Evolutionary conservation across 2,329 filamentous ascomycete genomes (phyloP), one percentile per base, ranked within the genome.

Genomic region (Pseudocercospora crystallina): DNA sequence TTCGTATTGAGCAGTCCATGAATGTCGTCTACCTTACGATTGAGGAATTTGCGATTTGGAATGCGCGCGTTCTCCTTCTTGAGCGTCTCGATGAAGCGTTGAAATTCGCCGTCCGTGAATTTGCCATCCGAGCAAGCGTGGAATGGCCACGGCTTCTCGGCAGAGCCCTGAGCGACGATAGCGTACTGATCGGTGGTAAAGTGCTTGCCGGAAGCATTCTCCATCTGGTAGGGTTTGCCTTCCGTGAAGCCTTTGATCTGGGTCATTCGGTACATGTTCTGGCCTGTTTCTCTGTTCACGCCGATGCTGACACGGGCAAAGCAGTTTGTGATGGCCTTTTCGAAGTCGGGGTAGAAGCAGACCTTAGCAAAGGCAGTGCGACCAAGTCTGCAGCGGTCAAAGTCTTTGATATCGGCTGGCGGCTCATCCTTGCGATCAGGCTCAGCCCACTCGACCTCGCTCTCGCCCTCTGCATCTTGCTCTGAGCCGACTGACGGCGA

Each of bases 331-430:
- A 96, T 87, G 29, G 87, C 80, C 8, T 87, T 76, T 49, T 95
- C 88, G 60, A 99, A 96, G 3, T 86, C 86, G 9, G 94, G 94
- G 61, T 91, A 92, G 74, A 95, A 96, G 77, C 90, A 96, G 48
- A 96, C 87, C 64, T 92, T 84, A 5, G 87, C 86, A 69, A 99
- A 96, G 65, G 90, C 88, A 60, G 82, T 87, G 56, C 94, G 83
- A 43, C 91, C 89, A 51, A 99, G 81, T 50, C 90, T 84, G 46
- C 92, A 83, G 43, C 89, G 83, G 66, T 97, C 87, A 58, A 92
- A 84, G 68, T 97, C 90, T n/a, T 80, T 80, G 14, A 96, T 76
- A 32, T 87, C 83, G 2, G 88, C 83, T 20, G 84, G 85, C 11
- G 83, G 82, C 36, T 85, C 82, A 57, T 84, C 86, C 10, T 53